phyloP scores from a whole-genome alignment of 2,329 filamentous ascomycete genomes.

The Trichoderma simmonsii region DNA sequence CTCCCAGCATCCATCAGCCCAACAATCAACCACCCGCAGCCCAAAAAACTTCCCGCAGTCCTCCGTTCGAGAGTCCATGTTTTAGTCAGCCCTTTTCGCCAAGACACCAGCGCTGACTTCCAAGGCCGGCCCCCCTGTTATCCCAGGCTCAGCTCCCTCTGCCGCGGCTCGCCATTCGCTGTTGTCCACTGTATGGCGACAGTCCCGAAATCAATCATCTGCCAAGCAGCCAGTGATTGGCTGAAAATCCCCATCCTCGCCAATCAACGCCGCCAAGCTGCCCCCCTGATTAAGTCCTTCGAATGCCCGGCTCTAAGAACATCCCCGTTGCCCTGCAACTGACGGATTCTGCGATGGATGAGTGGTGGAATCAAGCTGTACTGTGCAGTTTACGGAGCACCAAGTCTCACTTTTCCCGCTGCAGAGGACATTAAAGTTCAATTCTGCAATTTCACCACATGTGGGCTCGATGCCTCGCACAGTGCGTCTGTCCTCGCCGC shows the following conservation, averaged over 20 bases:
- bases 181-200: neutral
- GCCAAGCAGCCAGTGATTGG: neutral
- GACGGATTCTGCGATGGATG: neutral
- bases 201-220: neutral
- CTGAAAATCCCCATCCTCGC: neutral
- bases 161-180: neutral
- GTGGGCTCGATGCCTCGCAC: neutral
- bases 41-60: neutral
- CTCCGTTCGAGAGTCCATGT: neutral
- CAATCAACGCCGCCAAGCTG: neutral
- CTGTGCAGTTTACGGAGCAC: neutral
- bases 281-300: neutral
- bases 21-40: neutral
- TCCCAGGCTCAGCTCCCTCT: neutral
- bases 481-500: neutral
- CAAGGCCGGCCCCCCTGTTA: neutral
- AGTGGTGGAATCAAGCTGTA: neutral
- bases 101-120: conserved; percentile 2
- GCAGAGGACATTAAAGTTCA: too few relatives aligned
- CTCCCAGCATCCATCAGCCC: neutral
- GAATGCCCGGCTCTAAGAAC: neutral
- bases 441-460: neutral
- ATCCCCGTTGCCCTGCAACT: neutral
- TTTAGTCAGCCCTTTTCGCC: neutral
- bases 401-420: neutral